Conservation (phyloP, 495 filamentous ascomycete genomes). For the Penicillium daleae region DNA sequence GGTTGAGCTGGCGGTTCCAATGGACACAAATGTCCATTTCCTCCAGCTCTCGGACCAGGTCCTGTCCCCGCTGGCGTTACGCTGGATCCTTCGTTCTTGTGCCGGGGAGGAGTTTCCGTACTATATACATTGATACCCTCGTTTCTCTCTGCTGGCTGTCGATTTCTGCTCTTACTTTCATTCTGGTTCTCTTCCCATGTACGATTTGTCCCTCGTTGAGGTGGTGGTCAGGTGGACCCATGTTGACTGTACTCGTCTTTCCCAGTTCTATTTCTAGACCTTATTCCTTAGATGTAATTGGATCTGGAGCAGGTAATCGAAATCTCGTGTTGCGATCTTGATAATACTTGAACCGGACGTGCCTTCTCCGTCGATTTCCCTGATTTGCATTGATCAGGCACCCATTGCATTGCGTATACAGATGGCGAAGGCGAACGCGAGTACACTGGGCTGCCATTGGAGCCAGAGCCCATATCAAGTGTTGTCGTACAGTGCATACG, state of each 20-base stretch:
- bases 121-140: slow-evolving; percentile 31
- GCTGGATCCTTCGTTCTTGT: slow-evolving; percentile 10
- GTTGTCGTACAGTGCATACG: background rate
- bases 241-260: too few species aligned
- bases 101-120: slow-evolving; percentile 8
- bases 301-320: background rate
- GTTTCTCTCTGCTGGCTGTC: slow-evolving; percentile 9
- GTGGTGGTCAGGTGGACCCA: background rate
- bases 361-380: too few species aligned
- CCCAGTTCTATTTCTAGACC: too few species aligned
- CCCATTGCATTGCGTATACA: background rate
- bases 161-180: background rate
- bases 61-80: background rate
- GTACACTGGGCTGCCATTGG: background rate
- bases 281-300: slow-evolving; percentile 16
- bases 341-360: too few species aligned
- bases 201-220: slow-evolving; percentile 20
- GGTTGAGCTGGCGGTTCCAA: background rate
- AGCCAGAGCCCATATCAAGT: background rate
- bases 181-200: slow-evolving; percentile 12
- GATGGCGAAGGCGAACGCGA: background rate
- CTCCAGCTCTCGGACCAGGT: background rate
- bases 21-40: background rate
- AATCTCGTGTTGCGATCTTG: background rate
- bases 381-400: background rate